Evolutionary conservation across 2,329 filamentous ascomycete genomes (phyloP).

Genomic region (Lasiodiplodia citricola): DNA sequence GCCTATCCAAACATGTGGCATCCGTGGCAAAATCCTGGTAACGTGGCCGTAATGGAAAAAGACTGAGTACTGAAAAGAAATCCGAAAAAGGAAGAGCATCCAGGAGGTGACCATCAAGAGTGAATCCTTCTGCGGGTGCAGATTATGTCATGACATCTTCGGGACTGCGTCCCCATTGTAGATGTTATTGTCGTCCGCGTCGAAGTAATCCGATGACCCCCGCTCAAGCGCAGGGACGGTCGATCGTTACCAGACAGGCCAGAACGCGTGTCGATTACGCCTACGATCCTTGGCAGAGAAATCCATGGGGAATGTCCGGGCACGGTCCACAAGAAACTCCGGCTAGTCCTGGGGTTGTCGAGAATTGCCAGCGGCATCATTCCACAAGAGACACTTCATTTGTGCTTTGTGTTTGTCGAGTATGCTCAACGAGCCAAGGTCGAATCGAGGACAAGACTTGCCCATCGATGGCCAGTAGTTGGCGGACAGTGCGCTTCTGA

Average conservation of each 20-base stretch:
- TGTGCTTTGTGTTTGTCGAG: constrained; percentile 9
- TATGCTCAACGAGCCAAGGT: constrained; percentile 15
- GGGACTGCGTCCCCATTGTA: constrained; percentile 14
- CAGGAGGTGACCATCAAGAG: not conserved
- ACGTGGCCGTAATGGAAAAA: constrained; percentile 10
- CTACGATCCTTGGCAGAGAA: constrained; percentile 22
- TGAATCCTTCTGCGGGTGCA: constrained; percentile 25
- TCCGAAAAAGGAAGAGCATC: constrained; percentile 3
- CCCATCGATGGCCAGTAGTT: constrained; percentile 3
- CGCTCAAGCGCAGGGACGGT: constrained; percentile 11
- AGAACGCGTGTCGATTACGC: constrained; percentile 23
- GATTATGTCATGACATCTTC: constrained; percentile 18
- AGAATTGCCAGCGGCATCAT: constrained; percentile 9
- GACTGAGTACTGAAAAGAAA: constrained; percentile 18
- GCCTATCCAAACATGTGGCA: constrained; percentile 22
- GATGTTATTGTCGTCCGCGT: constrained; percentile 23
- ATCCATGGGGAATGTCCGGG: constrained; percentile 15
- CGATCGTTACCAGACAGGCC: constrained; percentile 24
- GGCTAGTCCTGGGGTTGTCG: constrained; percentile 1
- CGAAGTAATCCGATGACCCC: constrained; percentile 27
- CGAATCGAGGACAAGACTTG: not conserved
- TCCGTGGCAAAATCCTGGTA: constrained; percentile 11
- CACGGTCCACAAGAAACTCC: not conserved
- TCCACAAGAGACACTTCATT: not conserved
- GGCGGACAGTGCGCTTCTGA: not conserved